Evolutionary conservation across 202 grass and related monocot species (phyloP), one percentile per base, ranked within the genome.

Genomic region (Brachypodium distachyon): DNA sequence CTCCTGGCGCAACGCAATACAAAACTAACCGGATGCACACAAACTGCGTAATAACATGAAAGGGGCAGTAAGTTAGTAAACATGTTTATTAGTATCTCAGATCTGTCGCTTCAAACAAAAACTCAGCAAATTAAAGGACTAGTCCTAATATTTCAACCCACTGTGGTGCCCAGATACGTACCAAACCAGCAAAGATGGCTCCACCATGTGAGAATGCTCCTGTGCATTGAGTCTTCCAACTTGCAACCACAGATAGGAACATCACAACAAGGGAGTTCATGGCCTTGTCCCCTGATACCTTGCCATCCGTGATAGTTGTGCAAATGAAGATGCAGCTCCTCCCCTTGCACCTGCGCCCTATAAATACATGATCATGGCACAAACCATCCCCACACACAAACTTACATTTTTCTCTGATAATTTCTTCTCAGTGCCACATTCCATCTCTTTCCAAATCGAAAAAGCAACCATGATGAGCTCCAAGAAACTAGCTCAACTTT

Each of bases 401-500:
- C 60, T 12, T 6, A 68, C 58, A 5, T 64, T 2, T 52, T 42
- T 77, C 28, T 57, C 17, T 80, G 38, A 65, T 51, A 26, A 54
- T 67, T 76, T 38, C 23, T 48, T 59, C 18, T 51, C 22, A 77
- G 76, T 49, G 9, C 9, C 57, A 80, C 31, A 59, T 52, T 39
- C 43, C 19, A 18, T 53, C n/a, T 42, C 41, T 50, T 53, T 37
- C 42, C 69, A 70, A 65, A 32, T 7, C 14, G 77, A 70, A 73
- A 42, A 28, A 27, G 14, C 7, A 59, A 56, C 27, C 42, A 96
- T 90, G 90, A 64, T 90, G 55, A 92, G 69, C 70, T 70, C 76
- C 29, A 96, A 86, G 79, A 90, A 83, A 76, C 73, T 93, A 43
- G 51, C 76, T 59, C 68, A 90, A 43, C 64, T 97, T 46, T 89